Conservation (phyloP, 2,329 filamentous ascomycete genomes). For the Xylaria sp. region DNA sequence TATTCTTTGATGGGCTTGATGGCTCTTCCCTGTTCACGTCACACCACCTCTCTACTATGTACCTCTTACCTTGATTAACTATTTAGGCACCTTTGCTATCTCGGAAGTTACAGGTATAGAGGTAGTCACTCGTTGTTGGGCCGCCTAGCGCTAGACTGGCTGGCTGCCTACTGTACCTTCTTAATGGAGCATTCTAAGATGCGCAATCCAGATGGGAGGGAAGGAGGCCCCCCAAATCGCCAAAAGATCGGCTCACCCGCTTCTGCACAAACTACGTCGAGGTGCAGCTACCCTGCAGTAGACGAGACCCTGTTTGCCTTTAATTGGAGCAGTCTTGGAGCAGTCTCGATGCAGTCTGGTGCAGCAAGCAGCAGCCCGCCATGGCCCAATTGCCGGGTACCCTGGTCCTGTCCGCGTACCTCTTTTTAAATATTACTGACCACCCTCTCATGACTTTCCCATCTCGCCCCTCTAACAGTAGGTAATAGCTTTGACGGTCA, state of each 20-base stretch:
- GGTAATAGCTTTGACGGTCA: constrained; percentile 5
- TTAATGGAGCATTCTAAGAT: constrained; percentile 18
- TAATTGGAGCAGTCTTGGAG: neutral
- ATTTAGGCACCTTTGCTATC: neutral
- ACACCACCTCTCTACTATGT: neutral
- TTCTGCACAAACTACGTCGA: constrained; percentile 38
- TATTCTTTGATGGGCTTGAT: neutral
- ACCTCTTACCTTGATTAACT: neutral
- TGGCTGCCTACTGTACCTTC: neutral
- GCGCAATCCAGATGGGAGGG: constrained; percentile 8
- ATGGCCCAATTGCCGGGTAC: constrained; percentile 3
- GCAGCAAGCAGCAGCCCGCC: constrained; percentile 6
- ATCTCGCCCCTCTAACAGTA: neutral
- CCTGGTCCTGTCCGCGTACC: constrained; percentile 20
- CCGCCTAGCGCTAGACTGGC: constrained; percentile 21
- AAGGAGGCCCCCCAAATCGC: constrained; percentile 28
- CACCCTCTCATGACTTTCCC: constrained; percentile 17
- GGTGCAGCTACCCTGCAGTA: constrained; percentile 35
- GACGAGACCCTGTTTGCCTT: constrained; percentile 31
- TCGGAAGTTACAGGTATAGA: neutral
- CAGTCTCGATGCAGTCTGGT: too few relatives aligned
- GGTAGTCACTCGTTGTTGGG: constrained; percentile 41
- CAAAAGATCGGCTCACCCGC: constrained; percentile 20
- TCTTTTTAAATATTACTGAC: constrained; percentile 29
- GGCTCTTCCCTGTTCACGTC: neutral